phyloP scores from a whole-genome alignment of 73 alveolate species.

The Paramecium sonneborni region DNA sequence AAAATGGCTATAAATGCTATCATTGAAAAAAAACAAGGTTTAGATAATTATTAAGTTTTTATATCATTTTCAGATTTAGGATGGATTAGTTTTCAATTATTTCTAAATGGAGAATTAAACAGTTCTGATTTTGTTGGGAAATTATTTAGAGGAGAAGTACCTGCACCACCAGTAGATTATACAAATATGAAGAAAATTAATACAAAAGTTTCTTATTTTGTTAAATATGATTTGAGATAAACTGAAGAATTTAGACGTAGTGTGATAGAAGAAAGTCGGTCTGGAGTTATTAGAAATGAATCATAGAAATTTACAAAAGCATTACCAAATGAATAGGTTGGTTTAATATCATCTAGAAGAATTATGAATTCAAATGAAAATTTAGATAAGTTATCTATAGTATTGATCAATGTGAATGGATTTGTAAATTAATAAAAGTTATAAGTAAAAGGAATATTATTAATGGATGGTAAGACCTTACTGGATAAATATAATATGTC shows the following conservation, averaged over 20 bases:
- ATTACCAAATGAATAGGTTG: background rate
- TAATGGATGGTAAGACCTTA: background rate
- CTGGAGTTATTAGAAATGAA: background rate
- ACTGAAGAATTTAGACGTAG: background rate
- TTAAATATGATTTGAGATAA: background rate
- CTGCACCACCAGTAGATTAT: background rate
- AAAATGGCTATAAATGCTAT: conserved; percentile 12
- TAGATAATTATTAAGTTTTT: conserved; percentile 25
- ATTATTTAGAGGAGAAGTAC: background rate
- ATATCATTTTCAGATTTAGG: conserved; percentile 10
- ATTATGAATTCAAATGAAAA: background rate
- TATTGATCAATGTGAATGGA: background rate
- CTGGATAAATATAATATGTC: background rate
- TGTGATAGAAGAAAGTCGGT: background rate
- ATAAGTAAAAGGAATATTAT: background rate
- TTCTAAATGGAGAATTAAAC: background rate
- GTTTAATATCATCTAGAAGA: background rate
- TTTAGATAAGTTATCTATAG: background rate
- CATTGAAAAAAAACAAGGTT: background rate
- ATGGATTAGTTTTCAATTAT: conserved; percentile 24
- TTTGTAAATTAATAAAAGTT: background rate
- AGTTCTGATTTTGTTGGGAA: background rate
- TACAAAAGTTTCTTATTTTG: background rate
- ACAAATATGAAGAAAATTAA: background rate
- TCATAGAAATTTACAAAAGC: background rate